Conservation (phyloP, 164 flowering plant species). For the Hamamelis virginiana region DNA sequence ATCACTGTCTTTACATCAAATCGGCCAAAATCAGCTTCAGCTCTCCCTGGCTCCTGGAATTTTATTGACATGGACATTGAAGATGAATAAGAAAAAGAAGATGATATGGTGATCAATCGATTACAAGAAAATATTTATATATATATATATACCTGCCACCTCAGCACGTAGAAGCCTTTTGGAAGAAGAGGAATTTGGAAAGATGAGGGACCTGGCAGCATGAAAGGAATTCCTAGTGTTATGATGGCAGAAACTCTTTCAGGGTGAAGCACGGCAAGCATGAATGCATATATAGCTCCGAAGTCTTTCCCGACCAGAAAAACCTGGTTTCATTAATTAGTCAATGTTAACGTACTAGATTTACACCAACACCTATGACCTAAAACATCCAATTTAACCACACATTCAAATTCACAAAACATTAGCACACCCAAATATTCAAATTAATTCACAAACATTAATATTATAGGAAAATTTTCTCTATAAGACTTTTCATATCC, state of each 20-base stretch:
- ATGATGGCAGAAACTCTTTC: constrained; percentile 45
- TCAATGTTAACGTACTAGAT: constrained; percentile 9
- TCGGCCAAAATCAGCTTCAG: constrained; percentile 58
- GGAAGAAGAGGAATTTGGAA: constrained; percentile 27
- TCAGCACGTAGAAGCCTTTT: constrained; percentile 51
- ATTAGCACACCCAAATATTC: too few relatives aligned
- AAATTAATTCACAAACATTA: too few relatives aligned
- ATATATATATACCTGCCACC: constrained; percentile 52
- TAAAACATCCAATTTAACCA: too few relatives aligned
- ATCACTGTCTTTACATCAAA: constrained; percentile 51
- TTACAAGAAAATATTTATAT: too few relatives aligned
- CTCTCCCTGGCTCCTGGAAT: constrained; percentile 49
- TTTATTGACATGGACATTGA: background rate
- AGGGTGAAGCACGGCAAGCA: constrained; percentile 38
- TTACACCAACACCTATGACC: too few relatives aligned
- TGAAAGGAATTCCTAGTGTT: constrained; percentile 47
- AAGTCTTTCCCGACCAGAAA: constrained; percentile 60
- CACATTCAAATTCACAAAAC: too few relatives aligned
- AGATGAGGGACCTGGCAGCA: constrained; percentile 25
- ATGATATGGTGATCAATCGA: background rate
- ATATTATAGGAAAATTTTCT: too few relatives aligned
- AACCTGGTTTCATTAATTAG: constrained; percentile 28
- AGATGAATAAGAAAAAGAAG: background rate
- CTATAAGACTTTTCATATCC: too few relatives aligned
- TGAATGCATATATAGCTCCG: constrained; percentile 36